Evolutionary conservation across 176 grass and related monocot genomes (phyloP), one percentile per base, ranked within the genome.

Genomic region (Oryza nivara): DNA sequence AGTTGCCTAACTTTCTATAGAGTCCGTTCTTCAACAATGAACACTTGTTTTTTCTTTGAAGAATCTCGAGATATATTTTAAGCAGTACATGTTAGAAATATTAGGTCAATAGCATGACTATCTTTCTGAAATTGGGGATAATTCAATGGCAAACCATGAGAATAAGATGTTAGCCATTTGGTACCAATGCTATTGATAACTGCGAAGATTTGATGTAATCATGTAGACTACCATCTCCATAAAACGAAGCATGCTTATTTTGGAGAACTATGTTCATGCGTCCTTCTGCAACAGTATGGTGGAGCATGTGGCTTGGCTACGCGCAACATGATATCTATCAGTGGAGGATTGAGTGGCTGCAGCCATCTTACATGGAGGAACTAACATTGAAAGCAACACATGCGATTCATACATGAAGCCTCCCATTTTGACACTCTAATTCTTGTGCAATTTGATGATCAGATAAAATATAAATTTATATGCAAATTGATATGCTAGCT

Each of bases 401-500:
- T 23, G 17, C 9, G 4, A 8, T 73, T 74, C 70, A 73, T 28
- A 38, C 12, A 63, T 20, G 11, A 8, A 71, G 15, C 30, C 20
- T 11, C 16, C 4, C 22, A 65, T 49, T 49, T 15, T 60, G 74
- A 46, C 48, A 78, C 1, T 56, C 9, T 72, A 63, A 60, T 78
- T 63, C 34, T 60, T 30, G 22, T 11, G 36, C 22, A 40, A 58
- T 47, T 23, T 43, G 48, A 70, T 26, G 87, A 74, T 60, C 16
- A 74, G 65, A 84, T 19, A 9, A 54, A 65, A 15, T 40, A 67
- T 66, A 73, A 73, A 79, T 79, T 79, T 85, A 84, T 66, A 65
- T 85, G 71, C 71, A 89, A 51, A 71, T 76, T 70, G 68, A 34
- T 65, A 51, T 65, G 40, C 71, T 86, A 89, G 73, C 83, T 89